Conservation (phyloP, 257 asterid genomes). For the Nicotiana benthamiana region DNA sequence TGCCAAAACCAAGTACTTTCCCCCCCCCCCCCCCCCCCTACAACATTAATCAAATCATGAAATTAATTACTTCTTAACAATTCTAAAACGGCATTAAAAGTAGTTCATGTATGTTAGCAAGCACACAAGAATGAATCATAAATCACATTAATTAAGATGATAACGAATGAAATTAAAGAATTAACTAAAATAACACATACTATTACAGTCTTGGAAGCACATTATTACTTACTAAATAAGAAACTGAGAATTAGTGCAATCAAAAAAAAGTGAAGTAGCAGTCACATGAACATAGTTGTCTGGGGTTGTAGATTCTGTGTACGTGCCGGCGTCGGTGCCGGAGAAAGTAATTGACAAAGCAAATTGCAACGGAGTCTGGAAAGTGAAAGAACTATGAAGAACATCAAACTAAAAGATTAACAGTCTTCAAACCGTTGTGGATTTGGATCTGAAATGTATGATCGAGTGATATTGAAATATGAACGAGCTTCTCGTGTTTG, state of each 20-base stretch:
- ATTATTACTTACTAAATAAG: neutral
- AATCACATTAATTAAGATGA: neutral
- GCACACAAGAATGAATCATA: neutral
- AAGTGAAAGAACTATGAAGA: neutral
- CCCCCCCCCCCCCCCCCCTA: too few species aligned
- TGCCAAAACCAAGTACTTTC: neutral
- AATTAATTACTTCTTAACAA: too few species aligned
- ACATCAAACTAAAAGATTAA: neutral
- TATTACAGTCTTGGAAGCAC: neutral
- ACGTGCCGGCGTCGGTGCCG: neutral
- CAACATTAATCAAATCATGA: neutral
- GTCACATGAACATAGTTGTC: too few species aligned
- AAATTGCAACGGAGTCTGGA: neutral
- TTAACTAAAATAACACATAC: too few species aligned
- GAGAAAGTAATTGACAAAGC: neutral
- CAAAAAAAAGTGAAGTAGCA: neutral
- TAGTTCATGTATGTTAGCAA: neutral
- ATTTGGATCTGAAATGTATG: slow-evolving; percentile 33
- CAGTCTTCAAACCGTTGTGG: neutral
- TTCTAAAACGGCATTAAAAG: neutral
- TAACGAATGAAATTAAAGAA: neutral
- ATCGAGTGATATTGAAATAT: neutral
- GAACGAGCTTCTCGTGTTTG: slow-evolving; percentile 49
- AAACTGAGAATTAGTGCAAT: neutral
- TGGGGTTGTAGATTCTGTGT: neutral